Base-by-base conservation (phyloP, 164 flowering plant species). In the Santalum album region DNA sequence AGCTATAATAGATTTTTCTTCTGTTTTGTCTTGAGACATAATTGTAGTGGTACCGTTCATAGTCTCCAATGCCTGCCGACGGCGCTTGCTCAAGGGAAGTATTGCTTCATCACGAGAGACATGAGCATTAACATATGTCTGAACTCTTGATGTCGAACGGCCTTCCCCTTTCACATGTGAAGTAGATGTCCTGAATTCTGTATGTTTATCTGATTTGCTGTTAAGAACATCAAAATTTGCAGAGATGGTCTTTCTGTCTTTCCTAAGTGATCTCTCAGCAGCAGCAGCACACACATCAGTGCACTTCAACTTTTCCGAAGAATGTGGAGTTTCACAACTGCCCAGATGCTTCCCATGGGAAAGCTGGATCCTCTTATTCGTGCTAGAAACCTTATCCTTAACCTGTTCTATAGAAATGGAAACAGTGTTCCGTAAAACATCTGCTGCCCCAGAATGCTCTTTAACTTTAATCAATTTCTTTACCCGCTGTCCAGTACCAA, bases 31-130 rank as follows among this genome's bases (percentile, higher is more conserved):
- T 56, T 69, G 79, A 61, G 61, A 59, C 57, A 55, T 40, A 35
- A 50, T 55, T 46, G 65, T 26, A 63, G 68, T 55, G 57, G 71
- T 63, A 65, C 65, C 69, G 51, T 77, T 64, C 66, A 65, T 75
- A 27, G 78, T 77, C 57, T 78, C 83, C 51, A 71, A 36, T 40
- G 81, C 82, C 58, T 70, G 62, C 6, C 72, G 64, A 23, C 60
- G 77, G 11, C 86, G 83, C 61, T 85, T 87, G 27, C 81, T 27
- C 12, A 68, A 50, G 3, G 83, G 82, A 26, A 77, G 63, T 39
- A 66, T 79, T 62, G 74, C 71, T 59, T 80, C 90, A 68, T 77
- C 87, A 64, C 73, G 61, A 17, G 71, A 50, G 40, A 19, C 58
- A 25, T 67, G 65, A 12, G 73, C 46, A 22, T 59, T 68, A 55